Conservation (phyloP, 2,329 filamentous ascomycete genomes). For the Aschersonia sp. region DNA sequence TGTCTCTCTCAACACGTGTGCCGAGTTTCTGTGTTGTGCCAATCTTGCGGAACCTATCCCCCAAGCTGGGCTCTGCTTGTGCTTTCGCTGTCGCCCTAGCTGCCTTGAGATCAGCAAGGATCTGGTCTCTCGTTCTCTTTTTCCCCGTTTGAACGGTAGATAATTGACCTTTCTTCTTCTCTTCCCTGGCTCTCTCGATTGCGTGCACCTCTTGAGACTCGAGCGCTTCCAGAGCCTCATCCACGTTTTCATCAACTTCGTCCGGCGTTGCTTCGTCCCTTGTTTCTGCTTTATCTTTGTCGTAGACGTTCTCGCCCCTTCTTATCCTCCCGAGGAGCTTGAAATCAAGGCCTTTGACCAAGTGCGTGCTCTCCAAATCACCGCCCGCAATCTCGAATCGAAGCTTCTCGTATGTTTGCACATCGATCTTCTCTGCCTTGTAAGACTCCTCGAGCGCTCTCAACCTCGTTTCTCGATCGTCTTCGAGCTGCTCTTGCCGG, state of each 20-base stretch:
- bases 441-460: conserved; percentile 68
- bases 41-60: conserved; percentile 50
- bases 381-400: conserved; percentile 69
- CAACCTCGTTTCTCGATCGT: conserved; percentile 48
- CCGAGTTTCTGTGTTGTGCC: conserved; percentile 37
- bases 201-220: conserved; percentile 39
- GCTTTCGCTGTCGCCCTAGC: conserved; percentile 44
- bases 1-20: conserved; percentile 45
- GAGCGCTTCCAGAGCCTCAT: conserved; percentile 50
- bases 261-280: conserved; percentile 16
- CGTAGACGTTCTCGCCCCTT: conserved; percentile 52
- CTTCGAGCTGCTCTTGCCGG: conserved; percentile 37
- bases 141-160: conserved; percentile 40
- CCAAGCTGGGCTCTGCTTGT: conserved; percentile 34
- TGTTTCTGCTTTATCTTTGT: conserved; percentile 10
- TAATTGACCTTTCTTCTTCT: conserved; percentile 46
- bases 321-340: conserved; percentile 57
- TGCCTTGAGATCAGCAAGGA: conserved; percentile 52
- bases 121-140: conserved; percentile 51
- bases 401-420: conserved; percentile 60
- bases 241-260: conserved; percentile 25
- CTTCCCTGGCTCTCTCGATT: conserved; percentile 32
- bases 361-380: conserved; percentile 64
- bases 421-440: conserved; percentile 73
- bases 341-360: conserved; percentile 86